Evolutionary conservation across 495 filamentous ascomycete species (phyloP).

Genomic region (Penicillium goetzii): DNA sequence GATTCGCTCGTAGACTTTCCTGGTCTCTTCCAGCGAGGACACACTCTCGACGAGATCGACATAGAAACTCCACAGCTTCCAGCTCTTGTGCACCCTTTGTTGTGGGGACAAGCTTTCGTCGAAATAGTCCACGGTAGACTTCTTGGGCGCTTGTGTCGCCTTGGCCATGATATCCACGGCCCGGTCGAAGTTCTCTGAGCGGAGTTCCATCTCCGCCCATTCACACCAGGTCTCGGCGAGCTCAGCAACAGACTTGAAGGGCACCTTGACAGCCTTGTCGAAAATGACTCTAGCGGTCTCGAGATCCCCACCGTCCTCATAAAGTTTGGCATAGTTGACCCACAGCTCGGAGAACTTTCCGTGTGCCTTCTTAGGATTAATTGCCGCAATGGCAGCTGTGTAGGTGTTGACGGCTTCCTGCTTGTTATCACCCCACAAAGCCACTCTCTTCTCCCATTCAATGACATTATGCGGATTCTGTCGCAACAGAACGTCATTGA

Average conservation of each 20-base stretch:
- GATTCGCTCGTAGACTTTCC: slow-evolving; percentile 92
- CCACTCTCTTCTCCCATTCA: slow-evolving; percentile 97
- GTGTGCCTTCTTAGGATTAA: slow-evolving; percentile 92
- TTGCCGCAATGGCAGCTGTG: slow-evolving; percentile 88
- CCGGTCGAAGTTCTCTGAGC: slow-evolving; percentile 92
- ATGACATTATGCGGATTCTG: slow-evolving; percentile 97
- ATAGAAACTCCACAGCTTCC: slow-evolving; percentile 99
- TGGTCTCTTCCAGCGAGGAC: slow-evolving; percentile 86
- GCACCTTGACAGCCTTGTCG: slow-evolving; percentile 97
- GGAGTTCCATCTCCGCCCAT: slow-evolving; percentile 97
- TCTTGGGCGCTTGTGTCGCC: slow-evolving; percentile 91
- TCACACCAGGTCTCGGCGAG: slow-evolving; percentile 98
- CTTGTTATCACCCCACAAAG: slow-evolving; percentile 93
- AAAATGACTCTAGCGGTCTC: slow-evolving; percentile 86
- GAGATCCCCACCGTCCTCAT: slow-evolving; percentile 87
- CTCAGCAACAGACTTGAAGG: slow-evolving; percentile 92
- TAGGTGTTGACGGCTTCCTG: slow-evolving; percentile 92
- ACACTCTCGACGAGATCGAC: slow-evolving; percentile 97
- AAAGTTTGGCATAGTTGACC: slow-evolving; percentile 97
- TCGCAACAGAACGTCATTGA: slow-evolving; percentile 93
- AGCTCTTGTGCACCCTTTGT: slow-evolving; percentile 97
- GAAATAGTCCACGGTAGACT: slow-evolving; percentile 96
- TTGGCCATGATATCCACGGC: slow-evolving; percentile 96
- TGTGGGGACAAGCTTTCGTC: slow-evolving; percentile 93
- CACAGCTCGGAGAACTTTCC: slow-evolving; percentile 94